A percentile compares a stretch with the other conserved stretches of the same genome.
phyloP scores from a whole-genome alignment of 2,329 filamentous ascomycete genomes.

The Periconia macrospinosa region DNA sequence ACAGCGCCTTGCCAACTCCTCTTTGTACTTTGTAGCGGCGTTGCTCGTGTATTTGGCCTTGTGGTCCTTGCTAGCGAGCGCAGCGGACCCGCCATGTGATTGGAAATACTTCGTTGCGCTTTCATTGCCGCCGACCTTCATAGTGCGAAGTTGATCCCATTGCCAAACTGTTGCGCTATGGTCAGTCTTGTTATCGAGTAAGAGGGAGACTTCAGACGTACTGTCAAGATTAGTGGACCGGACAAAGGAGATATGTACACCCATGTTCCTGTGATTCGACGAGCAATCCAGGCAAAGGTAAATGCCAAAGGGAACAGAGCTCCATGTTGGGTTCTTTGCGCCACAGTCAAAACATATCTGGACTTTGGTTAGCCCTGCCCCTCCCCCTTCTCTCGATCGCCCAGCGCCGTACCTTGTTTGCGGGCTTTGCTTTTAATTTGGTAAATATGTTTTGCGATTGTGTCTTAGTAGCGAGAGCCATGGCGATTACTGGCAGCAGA shows the following conservation, averaged over 20 bases:
- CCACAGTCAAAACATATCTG: conserved; percentile 98
- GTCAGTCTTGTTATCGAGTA: conserved; percentile 55
- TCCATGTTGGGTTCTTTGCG: conserved; percentile 98
- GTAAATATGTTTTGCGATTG: conserved; percentile 97
- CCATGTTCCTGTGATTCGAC: conserved; percentile 93
- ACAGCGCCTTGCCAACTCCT: conserved; percentile 85
- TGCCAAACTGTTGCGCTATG: conserved; percentile 66
- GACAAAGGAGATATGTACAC: conserved; percentile 98
- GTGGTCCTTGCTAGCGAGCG: conserved; percentile 91
- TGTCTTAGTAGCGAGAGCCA: conserved; percentile 76
- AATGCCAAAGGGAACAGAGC: conserved; percentile 93
- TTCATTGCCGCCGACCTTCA: conserved; percentile 99
- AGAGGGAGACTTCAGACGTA: conserved; percentile 55
- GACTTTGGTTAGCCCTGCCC: conserved; percentile 19
- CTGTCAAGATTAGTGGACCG: conserved; percentile 97
- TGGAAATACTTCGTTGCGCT: conserved; percentile 98
- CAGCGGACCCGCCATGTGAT: conserved; percentile 89
- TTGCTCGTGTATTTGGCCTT: conserved; percentile 96
- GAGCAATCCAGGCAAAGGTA: conserved; percentile 98
- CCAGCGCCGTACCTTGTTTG: conserved; percentile 75
- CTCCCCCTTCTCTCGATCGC: background rate
- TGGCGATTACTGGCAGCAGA: conserved; percentile 27
- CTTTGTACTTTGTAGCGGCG: conserved; percentile 96
- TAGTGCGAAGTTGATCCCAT: conserved; percentile 95
- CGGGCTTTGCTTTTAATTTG: conserved; percentile 90